Evolutionary conservation across 2,329 filamentous ascomycete species (phyloP).

Genomic region (Aspergillus nomiae): DNA sequence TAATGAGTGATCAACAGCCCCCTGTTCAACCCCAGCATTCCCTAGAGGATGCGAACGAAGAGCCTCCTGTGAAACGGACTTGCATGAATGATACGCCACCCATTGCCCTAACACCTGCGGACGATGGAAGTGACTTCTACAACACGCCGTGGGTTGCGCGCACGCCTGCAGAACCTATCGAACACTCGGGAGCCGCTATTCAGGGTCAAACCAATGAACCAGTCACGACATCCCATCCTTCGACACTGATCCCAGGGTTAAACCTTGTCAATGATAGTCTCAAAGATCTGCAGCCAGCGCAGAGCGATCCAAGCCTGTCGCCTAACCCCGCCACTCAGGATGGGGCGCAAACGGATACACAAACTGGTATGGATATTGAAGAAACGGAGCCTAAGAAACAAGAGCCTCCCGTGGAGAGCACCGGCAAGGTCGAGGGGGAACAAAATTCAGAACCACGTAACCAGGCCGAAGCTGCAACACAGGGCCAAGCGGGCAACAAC

Average conservation of each 20-base stretch:
- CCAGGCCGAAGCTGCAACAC: conserved; percentile 11
- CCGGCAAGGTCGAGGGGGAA: conserved; percentile 34
- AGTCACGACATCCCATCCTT: conserved; percentile 19
- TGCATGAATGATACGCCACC: conserved; percentile 33
- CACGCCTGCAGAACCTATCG: conserved; percentile 26
- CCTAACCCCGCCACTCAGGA: background rate
- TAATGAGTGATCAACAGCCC: conserved; percentile 29
- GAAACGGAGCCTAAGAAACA: conserved; percentile 2
- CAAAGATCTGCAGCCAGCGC: conserved; percentile 14
- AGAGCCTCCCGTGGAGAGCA: conserved; percentile 6
- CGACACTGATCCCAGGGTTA: conserved; percentile 39
- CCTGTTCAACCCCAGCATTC: conserved; percentile 14
- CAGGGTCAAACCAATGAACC: conserved; percentile 16
- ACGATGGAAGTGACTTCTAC: conserved; percentile 47
- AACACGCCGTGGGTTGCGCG: conserved; percentile 38
- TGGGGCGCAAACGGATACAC: background rate
- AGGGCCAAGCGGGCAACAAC: background rate
- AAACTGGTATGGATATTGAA: conserved; percentile 6
- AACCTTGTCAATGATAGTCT: conserved; percentile 32
- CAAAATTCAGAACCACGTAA: conserved; percentile 12
- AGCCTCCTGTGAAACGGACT: conserved; percentile 29
- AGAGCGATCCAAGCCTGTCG: conserved; percentile 7
- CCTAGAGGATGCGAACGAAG: conserved; percentile 20
- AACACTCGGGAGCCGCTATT: conserved; percentile 6
- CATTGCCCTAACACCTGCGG: conserved; percentile 32